A percentile compares a stretch with the other conserved stretches of the same genome.
These are phyloP conservation scores for Punctularia strigosozonata DNA, from an alignment of 768 basidiomycete species.

Conservation along the genomic window DNA sequence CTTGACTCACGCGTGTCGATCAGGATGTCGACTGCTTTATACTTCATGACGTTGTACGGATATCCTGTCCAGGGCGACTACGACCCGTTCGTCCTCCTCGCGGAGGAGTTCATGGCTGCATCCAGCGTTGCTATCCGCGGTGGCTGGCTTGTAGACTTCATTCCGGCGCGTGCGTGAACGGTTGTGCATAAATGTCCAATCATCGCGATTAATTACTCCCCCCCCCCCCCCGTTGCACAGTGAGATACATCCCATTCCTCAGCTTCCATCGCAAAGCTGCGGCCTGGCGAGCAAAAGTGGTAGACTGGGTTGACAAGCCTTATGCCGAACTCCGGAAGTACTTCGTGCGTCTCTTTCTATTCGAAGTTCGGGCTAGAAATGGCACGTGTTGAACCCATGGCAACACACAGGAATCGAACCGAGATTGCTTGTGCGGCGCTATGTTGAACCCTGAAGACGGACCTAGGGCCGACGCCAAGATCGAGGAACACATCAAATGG, in stretches of 20 bases:
- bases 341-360: constrained; percentile 24
- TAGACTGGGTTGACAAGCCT: constrained; percentile 26
- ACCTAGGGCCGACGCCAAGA: constrained; percentile 13
- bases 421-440: constrained; percentile 32
- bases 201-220: no score
- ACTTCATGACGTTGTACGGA: constrained; percentile 7
- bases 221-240: no score
- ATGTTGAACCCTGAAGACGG: constrained; percentile 42
- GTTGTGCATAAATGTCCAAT: no score
- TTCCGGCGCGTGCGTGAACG: no score
- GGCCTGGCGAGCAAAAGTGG: constrained; percentile 17
- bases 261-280: constrained; percentile 18
- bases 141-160: constrained; percentile 12
- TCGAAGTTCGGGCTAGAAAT: background rate
- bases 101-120: constrained; percentile 18
- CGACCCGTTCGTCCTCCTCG: constrained; percentile 18
- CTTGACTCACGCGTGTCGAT: constrained; percentile 3
- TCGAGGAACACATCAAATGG: constrained; percentile 66
- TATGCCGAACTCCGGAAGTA: constrained; percentile 37
- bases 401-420: constrained; percentile 12
- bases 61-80: constrained; percentile 8
- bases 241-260: constrained; percentile 24
- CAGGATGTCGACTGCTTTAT: constrained; percentile 4
- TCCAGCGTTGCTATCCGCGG: constrained; percentile 18
- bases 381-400: background rate